Percentiles rank a stretch among this genome's conserved stretches.
Conservation (phyloP, 2,329 filamentous ascomycete species). For the Fusarium virguliforme region DNA sequence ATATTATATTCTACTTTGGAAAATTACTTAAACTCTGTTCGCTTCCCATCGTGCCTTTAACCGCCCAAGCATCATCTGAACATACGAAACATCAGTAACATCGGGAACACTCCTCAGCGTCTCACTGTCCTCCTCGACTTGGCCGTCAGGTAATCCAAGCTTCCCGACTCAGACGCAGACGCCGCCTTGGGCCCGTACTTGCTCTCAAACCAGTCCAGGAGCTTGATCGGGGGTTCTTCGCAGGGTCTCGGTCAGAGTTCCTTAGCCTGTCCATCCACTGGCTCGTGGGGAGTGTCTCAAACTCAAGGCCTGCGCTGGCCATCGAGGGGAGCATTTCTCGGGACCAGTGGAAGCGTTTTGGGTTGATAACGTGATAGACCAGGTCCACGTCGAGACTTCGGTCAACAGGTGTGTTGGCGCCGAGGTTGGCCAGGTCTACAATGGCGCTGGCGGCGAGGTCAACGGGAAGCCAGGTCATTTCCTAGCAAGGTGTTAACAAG, state of each 20-base stretch:
- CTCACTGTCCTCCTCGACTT: constrained; percentile 39
- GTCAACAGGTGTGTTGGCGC: neutral
- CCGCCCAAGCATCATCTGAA: constrained; percentile 34
- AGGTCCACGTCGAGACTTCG: constrained; percentile 29
- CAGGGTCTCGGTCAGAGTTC: constrained; percentile 61
- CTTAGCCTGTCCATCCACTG: constrained; percentile 64
- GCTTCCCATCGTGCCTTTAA: constrained; percentile 24
- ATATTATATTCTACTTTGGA: neutral
- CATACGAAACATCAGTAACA: constrained; percentile 37
- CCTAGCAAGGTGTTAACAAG: constrained; percentile 18
- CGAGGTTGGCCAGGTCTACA: constrained; percentile 32
- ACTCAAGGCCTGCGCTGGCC: constrained; percentile 60
- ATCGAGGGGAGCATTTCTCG: constrained; percentile 67
- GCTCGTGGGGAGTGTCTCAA: constrained; percentile 60
- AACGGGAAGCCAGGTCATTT: constrained; percentile 48
- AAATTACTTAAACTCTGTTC: neutral
- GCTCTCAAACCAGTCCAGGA: constrained; percentile 66
- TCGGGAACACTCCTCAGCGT: constrained; percentile 39
- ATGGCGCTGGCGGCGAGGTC: constrained; percentile 40
- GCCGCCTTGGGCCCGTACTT: constrained; percentile 47
- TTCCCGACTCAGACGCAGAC: constrained; percentile 28
- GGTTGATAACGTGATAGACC: constrained; percentile 46
- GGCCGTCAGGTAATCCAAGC: constrained; percentile 35
- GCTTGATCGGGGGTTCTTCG: constrained; percentile 68
- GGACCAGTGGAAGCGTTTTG: constrained; percentile 64